Evolutionary conservation across 441 rosid species (phyloP).

Genomic region (Gossypium laxum): DNA sequence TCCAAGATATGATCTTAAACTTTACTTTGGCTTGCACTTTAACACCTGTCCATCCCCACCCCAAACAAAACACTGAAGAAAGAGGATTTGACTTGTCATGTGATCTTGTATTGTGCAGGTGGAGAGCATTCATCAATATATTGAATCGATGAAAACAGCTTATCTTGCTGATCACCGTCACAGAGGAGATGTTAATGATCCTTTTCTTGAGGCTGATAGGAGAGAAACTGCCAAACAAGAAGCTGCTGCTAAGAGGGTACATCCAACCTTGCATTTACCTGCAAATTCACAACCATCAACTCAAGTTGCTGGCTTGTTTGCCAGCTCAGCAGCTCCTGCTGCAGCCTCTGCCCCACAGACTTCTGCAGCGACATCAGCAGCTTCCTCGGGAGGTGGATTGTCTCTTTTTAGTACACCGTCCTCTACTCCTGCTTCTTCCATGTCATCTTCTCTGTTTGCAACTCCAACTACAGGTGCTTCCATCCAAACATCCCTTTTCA

Average conservation of each 20-base stretch:
- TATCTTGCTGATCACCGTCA: constrained; percentile 85
- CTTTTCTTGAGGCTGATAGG: constrained; percentile 94
- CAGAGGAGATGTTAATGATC: constrained; percentile 72
- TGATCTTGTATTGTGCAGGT: constrained; percentile 35
- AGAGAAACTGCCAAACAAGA: constrained; percentile 92
- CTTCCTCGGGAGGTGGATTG: constrained; percentile 62
- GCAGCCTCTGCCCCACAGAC: constrained; percentile 41
- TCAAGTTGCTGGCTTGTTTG: constrained; percentile 55
- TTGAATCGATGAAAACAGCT: constrained; percentile 77
- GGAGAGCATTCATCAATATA: constrained; percentile 85
- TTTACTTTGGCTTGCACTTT: background rate
- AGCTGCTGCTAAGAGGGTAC: constrained; percentile 93
- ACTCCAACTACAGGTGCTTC: constrained; percentile 52
- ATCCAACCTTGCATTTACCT: constrained; percentile 91
- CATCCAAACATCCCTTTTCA: constrained; percentile 35
- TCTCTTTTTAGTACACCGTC: constrained; percentile 62
- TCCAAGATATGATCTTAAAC: background rate
- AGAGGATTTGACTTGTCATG: background rate
- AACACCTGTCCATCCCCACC: background rate
- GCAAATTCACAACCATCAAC: constrained; percentile 59
- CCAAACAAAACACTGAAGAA: background rate
- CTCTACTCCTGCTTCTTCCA: constrained; percentile 41
- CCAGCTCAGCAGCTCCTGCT: constrained; percentile 48
- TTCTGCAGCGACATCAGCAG: constrained; percentile 32
- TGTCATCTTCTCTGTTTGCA: constrained; percentile 47